Conservation (phyloP, 768 basidiomycete species). For the Lentinula guzmanii region DNA sequence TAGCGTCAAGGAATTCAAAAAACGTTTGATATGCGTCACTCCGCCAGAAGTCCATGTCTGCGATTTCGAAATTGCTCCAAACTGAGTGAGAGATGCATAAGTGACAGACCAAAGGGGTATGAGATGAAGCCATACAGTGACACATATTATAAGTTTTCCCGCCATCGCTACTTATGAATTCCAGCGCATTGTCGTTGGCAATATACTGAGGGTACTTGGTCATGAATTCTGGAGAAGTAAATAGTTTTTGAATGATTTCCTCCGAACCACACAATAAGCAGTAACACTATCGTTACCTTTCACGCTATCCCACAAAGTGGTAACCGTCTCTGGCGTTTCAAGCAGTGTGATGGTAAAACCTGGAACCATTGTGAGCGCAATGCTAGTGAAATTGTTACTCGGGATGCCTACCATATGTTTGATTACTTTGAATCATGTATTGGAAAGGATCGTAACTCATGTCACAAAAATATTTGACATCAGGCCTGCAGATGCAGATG, state of each 20-base stretch:
- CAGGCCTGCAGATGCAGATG: constrained; percentile 46
- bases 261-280: constrained; percentile 5
- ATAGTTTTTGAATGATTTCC: neutral
- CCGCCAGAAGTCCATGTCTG: constrained; percentile 64
- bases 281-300: constrained; percentile 36
- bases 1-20: constrained; percentile 59
- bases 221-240: constrained; percentile 40
- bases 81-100: constrained; percentile 21
- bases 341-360: constrained; percentile 72
- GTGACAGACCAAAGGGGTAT: neutral
- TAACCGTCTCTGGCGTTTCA: constrained; percentile 71
- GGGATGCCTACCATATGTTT: constrained; percentile 49
- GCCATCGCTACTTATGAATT: constrained; percentile 40
- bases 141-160: constrained; percentile 70
- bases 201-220: constrained; percentile 48
- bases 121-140: constrained; percentile 44
- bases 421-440: constrained; percentile 62
- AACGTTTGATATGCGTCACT: constrained; percentile 58
- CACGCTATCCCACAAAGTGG: constrained; percentile 66
- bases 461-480: constrained; percentile 74
- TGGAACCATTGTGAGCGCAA: constrained; percentile 17
- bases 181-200: constrained; percentile 52
- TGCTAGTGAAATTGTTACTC: neutral
- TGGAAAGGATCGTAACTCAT: constrained; percentile 61
- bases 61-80: constrained; percentile 73